These are phyloP conservation scores for Amylocarpus encephaloides DNA, from an alignment of 2,329 filamentous ascomycete genomes.

Conservation along the genomic window DNA sequence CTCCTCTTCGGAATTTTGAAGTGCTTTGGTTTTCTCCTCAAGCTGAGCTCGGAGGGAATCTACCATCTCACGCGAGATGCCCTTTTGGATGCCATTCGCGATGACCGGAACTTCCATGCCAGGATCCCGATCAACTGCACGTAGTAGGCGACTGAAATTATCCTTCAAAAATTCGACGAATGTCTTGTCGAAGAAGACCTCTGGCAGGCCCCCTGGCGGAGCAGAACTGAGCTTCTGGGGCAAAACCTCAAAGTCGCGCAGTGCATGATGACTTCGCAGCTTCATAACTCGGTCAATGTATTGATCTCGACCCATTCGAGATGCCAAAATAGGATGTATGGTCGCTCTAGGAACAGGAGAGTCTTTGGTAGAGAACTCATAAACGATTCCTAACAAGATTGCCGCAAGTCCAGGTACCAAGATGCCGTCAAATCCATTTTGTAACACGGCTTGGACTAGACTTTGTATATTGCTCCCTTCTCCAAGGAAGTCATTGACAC, in stretches of 20 bases:
- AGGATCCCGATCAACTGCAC: slow-evolving; percentile 86
- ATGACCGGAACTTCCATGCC: slow-evolving; percentile 78
- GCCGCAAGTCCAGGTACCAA: slow-evolving; percentile 78
- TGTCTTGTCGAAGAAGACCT: slow-evolving; percentile 76
- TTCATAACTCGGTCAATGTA: slow-evolving; percentile 78
- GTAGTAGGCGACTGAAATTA: slow-evolving; percentile 78
- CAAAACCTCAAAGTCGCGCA: slow-evolving; percentile 86
- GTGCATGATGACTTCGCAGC: slow-evolving; percentile 67
- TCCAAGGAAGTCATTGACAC: slow-evolving; percentile 84
- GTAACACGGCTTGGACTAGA: slow-evolving; percentile 65
- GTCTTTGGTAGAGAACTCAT: slow-evolving; percentile 97
- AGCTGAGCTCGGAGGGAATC: slow-evolving; percentile 76
- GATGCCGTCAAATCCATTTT: slow-evolving; percentile 51
- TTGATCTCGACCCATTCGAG: slow-evolving; percentile 74
- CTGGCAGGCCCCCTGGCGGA: slow-evolving; percentile 54
- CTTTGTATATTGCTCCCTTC: slow-evolving; percentile 92
- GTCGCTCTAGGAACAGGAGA: slow-evolving; percentile 80
- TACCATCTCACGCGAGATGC: slow-evolving; percentile 88
- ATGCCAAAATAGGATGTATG: slow-evolving; percentile 70
- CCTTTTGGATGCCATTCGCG: slow-evolving; percentile 74
- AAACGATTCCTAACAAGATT: slow-evolving; percentile 78
- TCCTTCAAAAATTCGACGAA: slow-evolving; percentile 96
- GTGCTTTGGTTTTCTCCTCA: slow-evolving; percentile 57
- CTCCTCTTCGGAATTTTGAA: slow-evolving; percentile 43
- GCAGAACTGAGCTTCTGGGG: slow-evolving; percentile 58